phyloP scores from a whole-genome alignment of 2,329 filamentous ascomycete species.

The Alternaria gansuensis region DNA sequence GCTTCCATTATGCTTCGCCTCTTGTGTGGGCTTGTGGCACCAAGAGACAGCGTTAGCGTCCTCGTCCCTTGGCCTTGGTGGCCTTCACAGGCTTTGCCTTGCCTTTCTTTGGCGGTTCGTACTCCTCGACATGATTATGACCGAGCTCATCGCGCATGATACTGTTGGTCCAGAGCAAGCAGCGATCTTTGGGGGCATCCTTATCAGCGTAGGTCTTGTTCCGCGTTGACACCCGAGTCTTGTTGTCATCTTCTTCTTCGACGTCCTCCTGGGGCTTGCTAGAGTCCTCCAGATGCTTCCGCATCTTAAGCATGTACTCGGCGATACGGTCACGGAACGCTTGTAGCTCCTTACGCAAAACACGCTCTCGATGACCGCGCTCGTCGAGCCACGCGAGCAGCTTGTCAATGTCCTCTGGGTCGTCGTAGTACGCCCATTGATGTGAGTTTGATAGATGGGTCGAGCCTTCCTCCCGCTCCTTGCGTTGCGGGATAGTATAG shows the following conservation, averaged over 20 bases:
- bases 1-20: conserved; percentile 2
- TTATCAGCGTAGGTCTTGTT: conserved; percentile 67
- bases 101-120: conserved; percentile 59
- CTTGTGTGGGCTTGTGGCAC: conserved; percentile 10
- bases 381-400: conserved; percentile 89
- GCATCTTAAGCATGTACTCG: conserved; percentile 81
- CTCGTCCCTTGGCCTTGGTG: conserved; percentile 40
- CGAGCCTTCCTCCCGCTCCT: conserved; percentile 81
- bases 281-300: conserved; percentile 70
- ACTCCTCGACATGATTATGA: conserved; percentile 66
- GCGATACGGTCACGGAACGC: conserved; percentile 78
- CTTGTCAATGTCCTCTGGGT: conserved; percentile 77
- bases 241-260: conserved; percentile 57
- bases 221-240: conserved; percentile 68
- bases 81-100: conserved; percentile 53
- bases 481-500: conserved; percentile 85
- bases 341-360: conserved; percentile 85
- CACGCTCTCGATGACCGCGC: conserved; percentile 84
- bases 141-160: conserved; percentile 67
- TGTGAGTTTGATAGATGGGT: conserved; percentile 78
- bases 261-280: conserved; percentile 60
- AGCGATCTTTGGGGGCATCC: conserved; percentile 63
- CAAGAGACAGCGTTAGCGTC: conserved; percentile 26
- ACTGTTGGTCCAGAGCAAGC: conserved; percentile 71
- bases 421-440: conserved; percentile 93